These are phyloP conservation scores for Noccaea bulbosa DNA, from an alignment of 345 rosid genomes.

Conservation along the genomic window DNA sequence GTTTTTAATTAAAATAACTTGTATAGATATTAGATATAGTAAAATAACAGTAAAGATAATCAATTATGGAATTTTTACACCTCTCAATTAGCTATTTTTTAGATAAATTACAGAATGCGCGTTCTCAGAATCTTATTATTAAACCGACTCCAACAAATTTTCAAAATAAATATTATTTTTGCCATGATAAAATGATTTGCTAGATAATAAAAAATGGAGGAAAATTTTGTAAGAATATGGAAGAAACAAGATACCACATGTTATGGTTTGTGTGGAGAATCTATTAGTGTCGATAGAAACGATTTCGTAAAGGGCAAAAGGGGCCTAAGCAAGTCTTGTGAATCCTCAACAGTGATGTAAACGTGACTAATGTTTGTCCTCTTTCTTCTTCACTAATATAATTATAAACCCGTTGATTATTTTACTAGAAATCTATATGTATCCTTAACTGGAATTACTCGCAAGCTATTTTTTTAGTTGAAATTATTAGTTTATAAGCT, in stretches of 20 bases:
- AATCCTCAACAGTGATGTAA: conserved; percentile 20
- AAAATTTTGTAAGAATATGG: background rate
- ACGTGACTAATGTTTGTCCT: conserved; percentile 39
- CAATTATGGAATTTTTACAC: background rate
- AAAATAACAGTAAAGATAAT: background rate
- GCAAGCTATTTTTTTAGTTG: background rate
- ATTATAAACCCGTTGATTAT: background rate
- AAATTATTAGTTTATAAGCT: background rate
- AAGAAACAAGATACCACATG: conserved; percentile 11
- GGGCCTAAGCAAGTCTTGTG: conserved; percentile 12
- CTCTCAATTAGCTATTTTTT: background rate
- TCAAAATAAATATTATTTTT: background rate
- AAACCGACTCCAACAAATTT: background rate
- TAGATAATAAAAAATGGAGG: background rate
- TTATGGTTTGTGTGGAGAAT: conserved; percentile 32
- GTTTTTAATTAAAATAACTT: background rate
- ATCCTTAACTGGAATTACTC: conserved; percentile 11
- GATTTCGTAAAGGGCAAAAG: background rate
- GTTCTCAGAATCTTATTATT: too few species aligned
- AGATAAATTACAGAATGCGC: too few species aligned
- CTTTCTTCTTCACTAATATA: background rate
- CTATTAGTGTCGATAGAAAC: conserved; percentile 27
- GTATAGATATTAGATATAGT: too few species aligned
- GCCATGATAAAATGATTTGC: background rate
- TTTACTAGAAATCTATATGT: background rate